Conservation (phyloP, 169 alveolate genomes). For the Eimeria falciformis region DNA sequence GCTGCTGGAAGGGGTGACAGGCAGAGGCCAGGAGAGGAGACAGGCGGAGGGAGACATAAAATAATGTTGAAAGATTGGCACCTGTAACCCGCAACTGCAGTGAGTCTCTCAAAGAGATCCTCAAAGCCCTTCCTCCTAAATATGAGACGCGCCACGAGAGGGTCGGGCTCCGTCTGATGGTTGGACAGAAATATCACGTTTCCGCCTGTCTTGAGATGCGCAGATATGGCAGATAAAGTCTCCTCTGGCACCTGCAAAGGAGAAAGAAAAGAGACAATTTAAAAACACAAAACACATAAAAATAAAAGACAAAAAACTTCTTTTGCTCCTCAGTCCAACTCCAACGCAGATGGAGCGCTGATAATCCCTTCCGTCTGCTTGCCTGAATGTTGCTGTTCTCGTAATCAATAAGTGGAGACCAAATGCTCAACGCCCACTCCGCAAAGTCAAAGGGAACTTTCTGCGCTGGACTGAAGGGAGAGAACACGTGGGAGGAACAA, state of each 20-base stretch:
- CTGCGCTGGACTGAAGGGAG: constrained; percentile 58
- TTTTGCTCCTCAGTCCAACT: background rate
- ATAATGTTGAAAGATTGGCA: background rate
- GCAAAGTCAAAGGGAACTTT: constrained; percentile 54
- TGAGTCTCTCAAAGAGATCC: constrained; percentile 38
- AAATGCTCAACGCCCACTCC: constrained; percentile 28
- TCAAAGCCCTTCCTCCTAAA: constrained; percentile 49
- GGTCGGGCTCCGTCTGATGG: constrained; percentile 81
- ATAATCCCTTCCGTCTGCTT: background rate
- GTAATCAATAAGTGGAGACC: constrained; percentile 69
- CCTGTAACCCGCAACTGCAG: constrained; percentile 78
- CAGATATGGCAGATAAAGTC: constrained; percentile 4
- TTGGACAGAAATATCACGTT: constrained; percentile 72
- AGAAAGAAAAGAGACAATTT: background rate
- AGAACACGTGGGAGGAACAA: constrained; percentile 15
- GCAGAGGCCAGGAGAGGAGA: background rate
- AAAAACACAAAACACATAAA: background rate
- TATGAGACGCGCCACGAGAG: constrained; percentile 61
- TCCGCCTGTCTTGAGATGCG: constrained; percentile 55
- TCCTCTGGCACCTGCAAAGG: constrained; percentile 14
- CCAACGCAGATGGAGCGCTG: background rate
- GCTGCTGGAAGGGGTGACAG: background rate
- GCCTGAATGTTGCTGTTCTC: constrained; percentile 30
- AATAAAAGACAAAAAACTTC: background rate
- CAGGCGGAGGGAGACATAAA: background rate